phyloP scores from a whole-genome alignment of 176 grass and related monocot species.

The Chloris gayana region DNA sequence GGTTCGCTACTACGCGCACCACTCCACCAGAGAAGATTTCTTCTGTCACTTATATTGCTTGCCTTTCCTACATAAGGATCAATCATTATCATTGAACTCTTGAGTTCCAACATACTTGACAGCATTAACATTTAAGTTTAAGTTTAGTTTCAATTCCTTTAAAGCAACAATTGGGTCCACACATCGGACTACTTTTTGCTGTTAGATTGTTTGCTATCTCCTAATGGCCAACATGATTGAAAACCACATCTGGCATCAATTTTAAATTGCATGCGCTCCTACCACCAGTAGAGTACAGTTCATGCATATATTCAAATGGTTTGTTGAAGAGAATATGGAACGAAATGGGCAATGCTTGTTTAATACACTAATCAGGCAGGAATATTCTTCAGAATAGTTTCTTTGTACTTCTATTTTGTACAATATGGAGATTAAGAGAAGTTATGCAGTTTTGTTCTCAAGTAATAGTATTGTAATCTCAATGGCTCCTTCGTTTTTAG shows the following conservation, averaged over 20 bases:
- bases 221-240: constrained; percentile 36
- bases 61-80: constrained; percentile 8
- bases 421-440: not conserved
- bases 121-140: not conserved
- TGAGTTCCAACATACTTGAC: constrained; percentile 9
- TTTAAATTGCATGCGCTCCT: constrained; percentile 14
- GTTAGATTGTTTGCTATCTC: constrained; percentile 7
- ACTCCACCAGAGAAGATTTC: not conserved
- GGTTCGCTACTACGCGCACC: not conserved
- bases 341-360: constrained; percentile 25
- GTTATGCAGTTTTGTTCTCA: not conserved
- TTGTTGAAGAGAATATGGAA: constrained; percentile 1
- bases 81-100: constrained; percentile 20
- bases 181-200: not conserved
- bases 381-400: constrained; percentile 35
- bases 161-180: constrained; percentile 33
- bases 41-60: not conserved
- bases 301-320: constrained; percentile 19
- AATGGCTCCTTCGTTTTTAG: not conserved
- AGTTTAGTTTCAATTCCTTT: constrained; percentile 25
- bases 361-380: constrained; percentile 33
- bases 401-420: not conserved
- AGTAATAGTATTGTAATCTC: not conserved
- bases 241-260: not conserved
- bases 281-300: constrained; percentile 31